Base-by-base conservation (phyloP, 2,329 filamentous ascomycete genomes). In the Claviceps sp. region DNA sequence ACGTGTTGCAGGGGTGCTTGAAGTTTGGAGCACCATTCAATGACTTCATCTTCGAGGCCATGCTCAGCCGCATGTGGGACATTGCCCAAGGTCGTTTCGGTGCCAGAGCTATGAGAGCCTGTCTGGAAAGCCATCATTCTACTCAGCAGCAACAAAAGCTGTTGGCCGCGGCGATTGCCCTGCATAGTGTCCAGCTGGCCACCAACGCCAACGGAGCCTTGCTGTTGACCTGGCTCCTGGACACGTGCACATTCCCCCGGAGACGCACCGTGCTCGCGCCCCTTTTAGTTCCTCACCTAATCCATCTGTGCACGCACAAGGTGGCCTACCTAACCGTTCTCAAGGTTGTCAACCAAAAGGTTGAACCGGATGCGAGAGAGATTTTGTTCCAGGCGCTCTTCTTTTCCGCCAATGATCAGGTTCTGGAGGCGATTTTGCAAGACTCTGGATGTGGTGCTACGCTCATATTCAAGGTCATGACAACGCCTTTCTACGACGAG, bases 271-370 rank as follows among this genome's bases (percentile, higher is more conserved):
- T 97, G 30, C 76, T 98, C 52, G 90, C 93, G 45, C 93, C 93
- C 19, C 83, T 90, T 59, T 81, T 98, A 24, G 89, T 96, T 16
- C 90, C 93, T 42, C 89, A 95, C 64, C 76, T 98, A 37, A 89
- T 96, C 24, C 89, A 96, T 64, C 78, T 98, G 6, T 97, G 93
- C 75, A 97, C 93, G 0, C 93, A 98, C 75, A 97, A 97, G 75
- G 91, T 98, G 52, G 93, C 93, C 0, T 97, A 97, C 64, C 76
- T 97, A 55, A 98, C 93, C 0, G 91, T 98, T 1, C 75, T 98
- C 53, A 98, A 98, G 73, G 89, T 97, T 49, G 95, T 98, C 68
- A 98, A 98, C 66, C 93, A 98, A 68, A 89, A 95, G 64, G 87
- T 90, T 38, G 93, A 98, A 70, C 78, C 87, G 0, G 91, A 97